Evolutionary conservation across 371 early-diverging fungal species (phyloP).

Genomic region (Rhizopus microsporus): DNA sequence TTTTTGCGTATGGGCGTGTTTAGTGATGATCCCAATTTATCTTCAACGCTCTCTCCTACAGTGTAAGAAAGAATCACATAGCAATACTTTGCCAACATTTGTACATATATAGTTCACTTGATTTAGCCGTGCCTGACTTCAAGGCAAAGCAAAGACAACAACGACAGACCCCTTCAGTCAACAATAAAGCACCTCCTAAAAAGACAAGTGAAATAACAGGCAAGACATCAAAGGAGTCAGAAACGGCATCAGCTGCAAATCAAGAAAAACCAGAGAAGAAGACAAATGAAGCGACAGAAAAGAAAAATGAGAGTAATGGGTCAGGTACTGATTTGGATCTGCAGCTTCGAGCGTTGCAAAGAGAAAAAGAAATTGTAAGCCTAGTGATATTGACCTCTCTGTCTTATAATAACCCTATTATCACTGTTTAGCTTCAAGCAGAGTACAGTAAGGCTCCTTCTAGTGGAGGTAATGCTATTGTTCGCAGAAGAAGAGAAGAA

Average conservation of each 20-base stretch:
- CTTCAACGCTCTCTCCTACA: constrained; percentile 13
- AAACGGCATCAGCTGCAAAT: neutral
- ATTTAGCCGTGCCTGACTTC: constrained; percentile 18
- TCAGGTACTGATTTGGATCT: constrained; percentile 18
- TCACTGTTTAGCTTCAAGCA: constrained; percentile 19
- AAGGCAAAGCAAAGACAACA: neutral
- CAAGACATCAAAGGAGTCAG: neutral
- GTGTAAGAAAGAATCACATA: constrained; percentile 10
- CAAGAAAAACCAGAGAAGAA: constrained; percentile 3
- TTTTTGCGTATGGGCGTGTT: constrained; percentile 47
- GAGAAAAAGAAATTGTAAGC: constrained; percentile 35
- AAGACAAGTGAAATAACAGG: neutral
- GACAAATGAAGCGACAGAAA: neutral
- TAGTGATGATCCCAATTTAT: constrained; percentile 24
- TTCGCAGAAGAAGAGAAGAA: constrained; percentile 56
- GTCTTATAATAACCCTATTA: neutral
- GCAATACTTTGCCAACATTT: neutral
- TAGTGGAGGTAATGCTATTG: constrained; percentile 55
- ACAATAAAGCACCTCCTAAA: neutral
- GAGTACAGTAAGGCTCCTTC: constrained; percentile 59
- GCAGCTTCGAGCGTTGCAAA: constrained; percentile 18
- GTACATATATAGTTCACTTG: constrained; percentile 17
- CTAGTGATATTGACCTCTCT: neutral
- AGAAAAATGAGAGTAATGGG: constrained; percentile 1
- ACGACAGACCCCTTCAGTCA: neutral